Evolutionary conservation across 2,329 filamentous ascomycete genomes (phyloP).

Genomic region (Neopestalotiopsis sp.): DNA sequence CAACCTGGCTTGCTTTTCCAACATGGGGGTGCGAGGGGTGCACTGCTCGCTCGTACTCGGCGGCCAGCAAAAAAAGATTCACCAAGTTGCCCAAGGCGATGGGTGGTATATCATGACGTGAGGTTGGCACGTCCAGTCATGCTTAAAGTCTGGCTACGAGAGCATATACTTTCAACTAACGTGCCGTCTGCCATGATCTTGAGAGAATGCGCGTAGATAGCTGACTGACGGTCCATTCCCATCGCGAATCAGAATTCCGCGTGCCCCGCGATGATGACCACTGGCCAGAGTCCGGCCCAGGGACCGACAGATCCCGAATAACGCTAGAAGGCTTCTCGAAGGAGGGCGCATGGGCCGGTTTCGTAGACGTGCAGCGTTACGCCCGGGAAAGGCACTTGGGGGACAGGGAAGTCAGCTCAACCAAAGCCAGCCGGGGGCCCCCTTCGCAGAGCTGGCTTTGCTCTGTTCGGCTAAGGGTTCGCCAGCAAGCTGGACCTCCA

Average conservation of each 20-base stretch:
- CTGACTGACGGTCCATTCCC: background rate
- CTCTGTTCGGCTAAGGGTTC: background rate
- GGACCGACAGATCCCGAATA: background rate
- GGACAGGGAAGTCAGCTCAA: background rate
- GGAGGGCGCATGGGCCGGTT: background rate
- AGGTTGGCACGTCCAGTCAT: background rate
- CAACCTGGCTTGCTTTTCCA: background rate
- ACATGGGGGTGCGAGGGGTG: background rate
- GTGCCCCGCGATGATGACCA: background rate
- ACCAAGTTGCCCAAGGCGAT: background rate
- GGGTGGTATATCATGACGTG: background rate
- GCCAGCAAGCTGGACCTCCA: background rate
- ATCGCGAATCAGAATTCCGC: background rate
- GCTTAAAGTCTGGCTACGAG: background rate
- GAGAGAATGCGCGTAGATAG: background rate
- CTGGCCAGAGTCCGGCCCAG: background rate
- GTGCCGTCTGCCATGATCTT: background rate
- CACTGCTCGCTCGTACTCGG: background rate
- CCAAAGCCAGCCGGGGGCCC: background rate
- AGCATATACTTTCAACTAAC: background rate
- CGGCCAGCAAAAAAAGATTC: background rate
- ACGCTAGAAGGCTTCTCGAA: constrained; percentile 16
- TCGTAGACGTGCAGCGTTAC: background rate
- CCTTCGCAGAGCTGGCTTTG: background rate
- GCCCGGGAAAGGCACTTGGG: background rate